Conservation (phyloP, 371 early-diverging fungal genomes). For the Umbelopsis sp. region DNA sequence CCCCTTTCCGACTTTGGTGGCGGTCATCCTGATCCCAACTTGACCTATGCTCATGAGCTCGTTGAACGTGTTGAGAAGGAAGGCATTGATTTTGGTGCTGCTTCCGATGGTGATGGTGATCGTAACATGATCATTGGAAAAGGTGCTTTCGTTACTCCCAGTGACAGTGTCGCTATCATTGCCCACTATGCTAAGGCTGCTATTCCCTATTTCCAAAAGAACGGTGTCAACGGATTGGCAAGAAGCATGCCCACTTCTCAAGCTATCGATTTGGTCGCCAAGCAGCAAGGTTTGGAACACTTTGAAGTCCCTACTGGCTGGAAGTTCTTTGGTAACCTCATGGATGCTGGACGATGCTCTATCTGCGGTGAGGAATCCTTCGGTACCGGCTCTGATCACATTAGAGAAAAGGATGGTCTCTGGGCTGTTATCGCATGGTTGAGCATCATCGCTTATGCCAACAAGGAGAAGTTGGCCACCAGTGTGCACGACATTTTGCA, state of each 20-base stretch:
- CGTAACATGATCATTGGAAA: slow-evolving; percentile 97
- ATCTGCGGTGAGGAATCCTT: slow-evolving; percentile 98
- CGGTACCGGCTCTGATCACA: slow-evolving; percentile 97
- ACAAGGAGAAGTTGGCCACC: slow-evolving; percentile 54
- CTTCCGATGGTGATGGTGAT: slow-evolving; percentile 93
- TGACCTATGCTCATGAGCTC: slow-evolving; percentile 95
- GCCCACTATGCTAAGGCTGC: slow-evolving; percentile 82
- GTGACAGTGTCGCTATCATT: slow-evolving; percentile 97
- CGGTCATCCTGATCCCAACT: slow-evolving; percentile 97
- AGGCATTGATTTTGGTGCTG: slow-evolving; percentile 89
- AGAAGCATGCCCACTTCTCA: slow-evolving; percentile 95
- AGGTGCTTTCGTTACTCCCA: slow-evolving; percentile 94
- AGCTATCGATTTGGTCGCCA: slow-evolving; percentile 91
- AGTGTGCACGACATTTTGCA: slow-evolving; percentile 81
- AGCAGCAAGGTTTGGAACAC: slow-evolving; percentile 72
- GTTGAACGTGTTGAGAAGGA: slow-evolving; percentile 88
- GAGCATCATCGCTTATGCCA: slow-evolving; percentile 85
- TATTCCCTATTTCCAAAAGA: slow-evolving; percentile 92
- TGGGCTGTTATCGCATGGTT: slow-evolving; percentile 98
- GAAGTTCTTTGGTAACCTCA: slow-evolving; percentile 98
- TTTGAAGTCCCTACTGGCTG: slow-evolving; percentile 95
- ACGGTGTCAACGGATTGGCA: slow-evolving; percentile 89
- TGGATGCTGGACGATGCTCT: slow-evolving; percentile 95
- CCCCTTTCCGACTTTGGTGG: slow-evolving; percentile 93
- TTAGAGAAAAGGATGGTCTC: slow-evolving; percentile 98